phyloP scores from a whole-genome alignment of 1,284 basidiomycete species.

The Porogramme epimiltina region DNA sequence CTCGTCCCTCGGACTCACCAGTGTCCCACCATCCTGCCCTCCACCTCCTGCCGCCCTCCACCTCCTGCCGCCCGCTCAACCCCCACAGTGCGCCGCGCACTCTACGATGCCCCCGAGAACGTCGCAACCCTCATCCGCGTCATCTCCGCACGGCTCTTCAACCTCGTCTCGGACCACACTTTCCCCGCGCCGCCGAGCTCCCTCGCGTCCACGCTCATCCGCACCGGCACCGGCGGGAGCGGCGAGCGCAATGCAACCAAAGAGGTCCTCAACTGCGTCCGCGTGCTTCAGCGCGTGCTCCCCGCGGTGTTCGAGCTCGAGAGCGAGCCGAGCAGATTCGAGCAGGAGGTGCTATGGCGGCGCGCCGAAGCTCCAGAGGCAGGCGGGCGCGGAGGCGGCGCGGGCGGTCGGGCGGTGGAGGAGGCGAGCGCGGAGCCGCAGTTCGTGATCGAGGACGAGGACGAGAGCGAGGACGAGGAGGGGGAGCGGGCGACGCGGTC shows the following conservation, averaged over 20 bases:
- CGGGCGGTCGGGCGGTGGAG: constrained; percentile 29
- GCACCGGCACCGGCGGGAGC: constrained; percentile 40
- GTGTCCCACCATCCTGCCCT: not conserved
- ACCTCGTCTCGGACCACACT: constrained; percentile 78
- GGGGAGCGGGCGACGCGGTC: constrained; percentile 36
- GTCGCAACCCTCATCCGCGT: constrained; percentile 80
- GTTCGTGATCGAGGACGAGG: constrained; percentile 85
- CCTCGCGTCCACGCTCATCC: constrained; percentile 70
- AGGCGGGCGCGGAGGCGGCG: constrained; percentile 25
- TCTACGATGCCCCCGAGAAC: constrained; percentile 83
- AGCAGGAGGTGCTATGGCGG: constrained; percentile 76
- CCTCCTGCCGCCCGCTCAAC: not conserved
- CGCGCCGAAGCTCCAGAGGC: constrained; percentile 43
- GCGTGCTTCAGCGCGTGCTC: constrained; percentile 84
- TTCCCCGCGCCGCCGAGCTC: constrained; percentile 77
- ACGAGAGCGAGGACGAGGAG: constrained; percentile 70
- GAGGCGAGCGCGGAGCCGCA: constrained; percentile 47
- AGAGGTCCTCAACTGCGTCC: constrained; percentile 85
- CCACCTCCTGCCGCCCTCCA: not conserved
- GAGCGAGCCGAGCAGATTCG: constrained; percentile 68
- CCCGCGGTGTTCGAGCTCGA: constrained; percentile 87
- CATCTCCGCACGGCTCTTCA: constrained; percentile 76
- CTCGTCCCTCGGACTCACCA: not conserved
- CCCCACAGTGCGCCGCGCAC: constrained; percentile 71
- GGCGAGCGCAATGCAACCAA: constrained; percentile 71